Conservation (phyloP, 140 eudicot species). For the Cichorium intybus region DNA sequence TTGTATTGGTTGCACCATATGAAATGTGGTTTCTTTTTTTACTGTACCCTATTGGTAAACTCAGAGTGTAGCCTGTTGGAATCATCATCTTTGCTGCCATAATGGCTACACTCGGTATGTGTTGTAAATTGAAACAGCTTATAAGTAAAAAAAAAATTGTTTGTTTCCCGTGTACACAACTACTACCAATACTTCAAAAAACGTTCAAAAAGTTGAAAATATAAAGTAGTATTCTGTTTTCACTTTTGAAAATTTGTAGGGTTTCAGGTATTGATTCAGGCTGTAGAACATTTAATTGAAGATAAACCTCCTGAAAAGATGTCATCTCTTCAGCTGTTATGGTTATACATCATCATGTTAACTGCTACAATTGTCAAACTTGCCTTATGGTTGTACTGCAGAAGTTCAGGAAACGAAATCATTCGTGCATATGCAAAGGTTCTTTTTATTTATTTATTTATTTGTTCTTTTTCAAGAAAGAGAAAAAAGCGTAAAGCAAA, state of each 20-base stretch:
- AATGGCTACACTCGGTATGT: constrained; percentile 97
- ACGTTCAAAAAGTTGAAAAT: too few species aligned
- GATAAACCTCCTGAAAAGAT: constrained; percentile 51
- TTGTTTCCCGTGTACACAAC: too few species aligned
- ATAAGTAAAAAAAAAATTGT: neutral
- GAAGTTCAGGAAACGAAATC: constrained; percentile 73
- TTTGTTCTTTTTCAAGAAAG: too few species aligned
- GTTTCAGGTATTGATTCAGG: constrained; percentile 86
- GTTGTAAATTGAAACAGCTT: too few species aligned
- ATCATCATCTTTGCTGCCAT: constrained; percentile 90
- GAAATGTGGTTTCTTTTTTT: too few species aligned
- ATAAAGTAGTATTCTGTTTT: too few species aligned
- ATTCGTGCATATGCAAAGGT: constrained; percentile 98
- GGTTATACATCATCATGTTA: constrained; percentile 81
- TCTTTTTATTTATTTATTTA: neutral
- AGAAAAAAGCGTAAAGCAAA: constrained; percentile 3
- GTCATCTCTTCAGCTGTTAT: constrained; percentile 54
- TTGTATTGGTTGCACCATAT: too few species aligned
- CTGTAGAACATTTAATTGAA: constrained; percentile 61
- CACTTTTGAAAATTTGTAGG: constrained; percentile 38
- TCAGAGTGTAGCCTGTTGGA: constrained; percentile 95
- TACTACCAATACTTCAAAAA: too few species aligned
- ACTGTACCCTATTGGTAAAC: constrained; percentile 95
- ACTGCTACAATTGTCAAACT: constrained; percentile 74
- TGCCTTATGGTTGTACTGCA: constrained; percentile 85